A percentile compares a stretch with the other conserved stretches of the same genome.
Evolutionary conservation across 208 protist species (phyloP).

Genomic region (Angomonas desouzai): DNA sequence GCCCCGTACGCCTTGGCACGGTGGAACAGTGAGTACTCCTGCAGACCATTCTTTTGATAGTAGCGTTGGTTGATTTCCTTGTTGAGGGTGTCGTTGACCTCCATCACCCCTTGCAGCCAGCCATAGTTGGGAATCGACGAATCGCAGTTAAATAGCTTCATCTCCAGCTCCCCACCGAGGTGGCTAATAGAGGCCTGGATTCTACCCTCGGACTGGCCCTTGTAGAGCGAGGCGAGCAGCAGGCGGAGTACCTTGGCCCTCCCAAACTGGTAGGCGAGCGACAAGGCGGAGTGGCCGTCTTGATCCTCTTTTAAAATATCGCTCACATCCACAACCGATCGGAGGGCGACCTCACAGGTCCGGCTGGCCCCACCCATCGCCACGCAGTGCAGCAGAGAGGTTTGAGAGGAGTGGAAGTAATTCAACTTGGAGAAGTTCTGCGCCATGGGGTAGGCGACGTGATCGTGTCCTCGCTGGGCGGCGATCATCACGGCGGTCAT

Average conservation of each 20-base stretch:
- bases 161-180: slow-evolving; percentile 13
- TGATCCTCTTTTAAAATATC: slow-evolving; percentile 39
- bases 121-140: slow-evolving; percentile 47
- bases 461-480: slow-evolving; percentile 50
- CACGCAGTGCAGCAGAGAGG: slow-evolving; percentile 69
- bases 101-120: slow-evolving; percentile 56
- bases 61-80: slow-evolving; percentile 29
- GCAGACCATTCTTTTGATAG: not conserved
- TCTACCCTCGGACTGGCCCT: slow-evolving; percentile 7
- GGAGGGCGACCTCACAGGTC: slow-evolving; percentile 32
- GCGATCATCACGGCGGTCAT: slow-evolving; percentile 74
- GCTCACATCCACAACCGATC: slow-evolving; percentile 18
- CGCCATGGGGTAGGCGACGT: slow-evolving; percentile 52
- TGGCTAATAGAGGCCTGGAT: slow-evolving; percentile 16
- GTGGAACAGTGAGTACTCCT: not conserved
- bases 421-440: slow-evolving; percentile 45
- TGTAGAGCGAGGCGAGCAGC: slow-evolving; percentile 25
- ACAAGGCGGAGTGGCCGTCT: slow-evolving; percentile 60
- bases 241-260: slow-evolving; percentile 40
- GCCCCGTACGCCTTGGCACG: slow-evolving; percentile 13
- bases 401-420: slow-evolving; percentile 40
- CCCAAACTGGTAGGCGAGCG: slow-evolving; percentile 67
- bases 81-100: slow-evolving; percentile 38
- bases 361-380: slow-evolving; percentile 55
- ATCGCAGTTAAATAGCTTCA: slow-evolving; percentile 40